Percentiles rank a stretch among this genome's conserved stretches.
Conservation (phyloP, 257 asterid genomes). For the Ligustrum vulgare region DNA sequence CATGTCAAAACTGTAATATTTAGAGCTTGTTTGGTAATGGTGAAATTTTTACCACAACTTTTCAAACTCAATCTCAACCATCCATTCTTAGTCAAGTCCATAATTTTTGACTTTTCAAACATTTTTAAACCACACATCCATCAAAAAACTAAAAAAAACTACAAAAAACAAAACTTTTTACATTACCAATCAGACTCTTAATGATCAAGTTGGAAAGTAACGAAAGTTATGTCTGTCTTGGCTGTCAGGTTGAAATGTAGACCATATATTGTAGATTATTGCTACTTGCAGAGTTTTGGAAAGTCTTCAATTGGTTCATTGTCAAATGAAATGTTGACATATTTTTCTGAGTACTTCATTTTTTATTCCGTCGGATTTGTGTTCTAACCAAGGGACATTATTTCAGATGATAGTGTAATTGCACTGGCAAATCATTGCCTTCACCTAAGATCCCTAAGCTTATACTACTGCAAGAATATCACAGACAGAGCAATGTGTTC, state of each 20-base stretch:
- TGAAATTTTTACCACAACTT: too few relatives aligned
- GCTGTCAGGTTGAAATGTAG: not conserved
- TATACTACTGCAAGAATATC: slow-evolving; percentile 86
- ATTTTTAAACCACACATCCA: too few relatives aligned
- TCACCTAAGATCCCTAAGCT: slow-evolving; percentile 75
- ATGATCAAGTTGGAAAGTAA: not conserved
- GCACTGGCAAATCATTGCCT: slow-evolving; percentile 84
- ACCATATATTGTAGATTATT: not conserved
- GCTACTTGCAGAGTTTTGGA: not conserved
- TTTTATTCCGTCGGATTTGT: not conserved
- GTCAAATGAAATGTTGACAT: not conserved
- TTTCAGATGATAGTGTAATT: slow-evolving; percentile 76
- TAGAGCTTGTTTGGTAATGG: too few relatives aligned
- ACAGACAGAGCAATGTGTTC: slow-evolving; percentile 93
- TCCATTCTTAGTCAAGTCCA: too few relatives aligned
- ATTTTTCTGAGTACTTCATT: not conserved
- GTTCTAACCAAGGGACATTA: not conserved
- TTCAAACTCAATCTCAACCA: too few relatives aligned
- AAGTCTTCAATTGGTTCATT: too few relatives aligned
- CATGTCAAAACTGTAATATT: not conserved
- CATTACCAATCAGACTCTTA: too few relatives aligned
- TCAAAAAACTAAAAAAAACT: too few relatives aligned
- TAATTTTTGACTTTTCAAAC: too few relatives aligned
- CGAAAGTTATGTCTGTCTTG: not conserved
- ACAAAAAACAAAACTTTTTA: too few relatives aligned